These are phyloP conservation scores for Pontederia paniculata DNA, from an alignment of 176 grass and related monocot genomes.

Conservation along the genomic window DNA sequence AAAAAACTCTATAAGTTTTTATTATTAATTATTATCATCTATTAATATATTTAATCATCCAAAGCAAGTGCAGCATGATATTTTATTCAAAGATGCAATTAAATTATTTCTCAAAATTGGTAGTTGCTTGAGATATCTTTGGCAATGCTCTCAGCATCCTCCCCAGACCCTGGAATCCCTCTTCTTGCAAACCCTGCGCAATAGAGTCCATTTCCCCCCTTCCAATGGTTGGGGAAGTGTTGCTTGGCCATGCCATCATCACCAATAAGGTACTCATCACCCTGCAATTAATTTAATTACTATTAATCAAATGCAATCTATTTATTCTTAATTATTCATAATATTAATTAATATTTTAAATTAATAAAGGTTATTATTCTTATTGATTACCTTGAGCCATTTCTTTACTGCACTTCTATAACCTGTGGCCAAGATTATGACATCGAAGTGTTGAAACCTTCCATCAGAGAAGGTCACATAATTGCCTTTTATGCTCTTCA, in stretches of 20 bases:
- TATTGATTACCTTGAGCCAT: slow-evolving; percentile 16
- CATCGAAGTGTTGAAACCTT: not conserved
- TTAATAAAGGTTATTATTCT: not conserved
- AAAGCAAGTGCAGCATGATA: too few species aligned
- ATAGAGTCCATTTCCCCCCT: not conserved
- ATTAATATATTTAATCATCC: too few species aligned
- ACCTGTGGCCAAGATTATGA: slow-evolving; percentile 12
- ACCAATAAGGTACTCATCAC: not conserved
- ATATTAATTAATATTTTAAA: not conserved
- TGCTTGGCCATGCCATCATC: not conserved
- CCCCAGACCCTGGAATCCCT: too few species aligned
- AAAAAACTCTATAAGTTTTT: too few species aligned
- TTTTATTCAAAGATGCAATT: too few species aligned
- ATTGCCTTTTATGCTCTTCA: not conserved
- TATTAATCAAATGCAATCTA: too few species aligned
- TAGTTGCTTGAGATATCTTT: not conserved
- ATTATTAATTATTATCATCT: too few species aligned
- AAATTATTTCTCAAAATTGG: too few species aligned
- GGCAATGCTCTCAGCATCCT: not conserved
- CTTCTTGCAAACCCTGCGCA: not conserved
- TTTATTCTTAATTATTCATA: not conserved
- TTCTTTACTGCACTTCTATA: slow-evolving; percentile 13
- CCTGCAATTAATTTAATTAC: not conserved
- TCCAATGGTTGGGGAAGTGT: not conserved
- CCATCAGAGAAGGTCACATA: not conserved